Percentiles rank a stretch among this genome's conserved stretches.
These are phyloP conservation scores for Venturiaceae sp. DNA, from an alignment of 2,329 filamentous ascomycete genomes.

Conservation along the genomic window DNA sequence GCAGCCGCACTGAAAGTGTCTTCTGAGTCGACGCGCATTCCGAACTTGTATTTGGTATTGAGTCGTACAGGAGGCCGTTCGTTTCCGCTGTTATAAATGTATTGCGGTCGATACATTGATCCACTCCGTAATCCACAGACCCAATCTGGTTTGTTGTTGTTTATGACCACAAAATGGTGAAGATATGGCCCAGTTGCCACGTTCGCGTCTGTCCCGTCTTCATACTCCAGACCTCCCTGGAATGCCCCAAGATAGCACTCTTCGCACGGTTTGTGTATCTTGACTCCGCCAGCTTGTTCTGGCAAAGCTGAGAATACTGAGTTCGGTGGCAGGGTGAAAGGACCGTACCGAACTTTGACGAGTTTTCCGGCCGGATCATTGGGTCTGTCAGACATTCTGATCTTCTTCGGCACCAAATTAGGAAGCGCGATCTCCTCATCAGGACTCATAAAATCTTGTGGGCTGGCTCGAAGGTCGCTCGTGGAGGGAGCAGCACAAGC, in stretches of 20 bases:
- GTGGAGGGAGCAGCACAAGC: neutral
- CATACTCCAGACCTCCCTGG: constrained; percentile 7
- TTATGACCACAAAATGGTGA: constrained; percentile 5
- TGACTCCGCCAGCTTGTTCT: neutral
- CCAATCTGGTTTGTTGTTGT: constrained; percentile 7
- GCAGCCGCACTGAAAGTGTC: neutral
- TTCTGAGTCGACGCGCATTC: neutral
- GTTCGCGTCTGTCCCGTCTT: constrained; percentile 5
- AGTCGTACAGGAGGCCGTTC: constrained; percentile 3
- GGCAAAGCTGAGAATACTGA: neutral
- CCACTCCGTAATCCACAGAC: neutral
- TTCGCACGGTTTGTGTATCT: constrained; percentile 7
- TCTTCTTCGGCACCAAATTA: neutral
- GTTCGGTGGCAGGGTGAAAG: constrained; percentile 5
- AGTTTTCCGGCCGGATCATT: neutral
- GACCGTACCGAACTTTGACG: constrained; percentile 7
- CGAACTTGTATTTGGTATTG: constrained; percentile 5
- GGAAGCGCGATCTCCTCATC: constrained; percentile 1
- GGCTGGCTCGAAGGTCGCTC: neutral
- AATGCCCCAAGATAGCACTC: constrained; percentile 5
- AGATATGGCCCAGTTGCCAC: constrained; percentile 7
- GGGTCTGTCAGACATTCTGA: constrained; percentile 1
- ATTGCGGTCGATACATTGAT: constrained; percentile 2
- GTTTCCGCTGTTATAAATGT: constrained; percentile 3
- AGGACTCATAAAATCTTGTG: neutral